A percentile compares a stretch with the other conserved stretches of the same genome.
These are phyloP conservation scores for Hymenoscyphus salicellus DNA, from an alignment of 2,329 filamentous ascomycete genomes.

Conservation along the genomic window DNA sequence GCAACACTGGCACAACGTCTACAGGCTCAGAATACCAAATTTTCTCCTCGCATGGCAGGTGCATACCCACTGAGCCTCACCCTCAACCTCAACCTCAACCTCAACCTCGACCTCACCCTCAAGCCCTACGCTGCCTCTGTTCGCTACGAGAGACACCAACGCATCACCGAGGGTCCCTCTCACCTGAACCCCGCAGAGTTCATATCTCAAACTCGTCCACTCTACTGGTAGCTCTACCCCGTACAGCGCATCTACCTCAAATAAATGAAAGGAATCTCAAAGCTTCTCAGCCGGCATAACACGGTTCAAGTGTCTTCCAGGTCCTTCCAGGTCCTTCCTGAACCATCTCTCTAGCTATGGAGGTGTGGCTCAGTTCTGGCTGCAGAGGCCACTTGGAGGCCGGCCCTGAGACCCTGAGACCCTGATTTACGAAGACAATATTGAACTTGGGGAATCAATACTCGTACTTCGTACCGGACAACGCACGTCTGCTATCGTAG, in stretches of 20 bases:
- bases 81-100: too few species aligned
- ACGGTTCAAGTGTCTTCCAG: neutral
- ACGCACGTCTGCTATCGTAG: neutral
- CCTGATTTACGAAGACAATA: neutral
- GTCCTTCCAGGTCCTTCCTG: neutral
- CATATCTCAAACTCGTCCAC: neutral
- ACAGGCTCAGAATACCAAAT: neutral
- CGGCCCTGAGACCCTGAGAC: neutral
- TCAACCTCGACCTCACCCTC: neutral
- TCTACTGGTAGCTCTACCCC: neutral
- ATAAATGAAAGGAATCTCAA: neutral
- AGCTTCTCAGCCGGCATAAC: constrained; percentile 1
- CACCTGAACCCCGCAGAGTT: neutral
- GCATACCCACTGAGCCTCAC: neutral
- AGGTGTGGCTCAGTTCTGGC: neutral
- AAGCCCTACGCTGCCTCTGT: neutral
- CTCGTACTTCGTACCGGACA: neutral
- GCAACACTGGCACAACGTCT: neutral
- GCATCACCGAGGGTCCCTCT: neutral
- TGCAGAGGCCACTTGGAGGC: neutral
- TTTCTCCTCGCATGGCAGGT: neutral
- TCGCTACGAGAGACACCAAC: neutral
- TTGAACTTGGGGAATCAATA: neutral
- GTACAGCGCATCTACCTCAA: neutral
- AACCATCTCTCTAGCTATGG: neutral